A percentile compares a stretch with the other conserved stretches of the same genome.
Evolutionary conservation across 768 basidiomycete species (phyloP).

Genomic region (Pleurotus tuoliensis): DNA sequence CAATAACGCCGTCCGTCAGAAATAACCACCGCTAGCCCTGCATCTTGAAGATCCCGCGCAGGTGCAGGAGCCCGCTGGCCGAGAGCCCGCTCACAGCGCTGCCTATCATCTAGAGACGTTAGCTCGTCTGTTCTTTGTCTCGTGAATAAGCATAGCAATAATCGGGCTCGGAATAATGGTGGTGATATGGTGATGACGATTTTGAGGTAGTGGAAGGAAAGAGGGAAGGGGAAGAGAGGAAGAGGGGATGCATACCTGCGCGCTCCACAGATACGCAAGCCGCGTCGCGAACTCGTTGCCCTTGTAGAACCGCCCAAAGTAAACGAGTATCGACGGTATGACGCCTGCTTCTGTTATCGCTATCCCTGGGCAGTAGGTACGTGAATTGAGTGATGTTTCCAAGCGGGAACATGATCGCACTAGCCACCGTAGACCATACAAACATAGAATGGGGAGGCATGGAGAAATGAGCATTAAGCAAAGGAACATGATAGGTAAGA

Average conservation of each 20-base stretch:
- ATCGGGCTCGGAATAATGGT: too few relatives aligned
- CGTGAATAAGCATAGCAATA: too few relatives aligned
- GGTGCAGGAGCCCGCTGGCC: constrained; percentile 2
- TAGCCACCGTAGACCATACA: background rate
- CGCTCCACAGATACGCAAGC: constrained; percentile 4
- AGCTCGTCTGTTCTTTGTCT: too few relatives aligned
- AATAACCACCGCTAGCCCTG: constrained; percentile 5
- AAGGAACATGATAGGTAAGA: background rate
- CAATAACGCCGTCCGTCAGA: background rate
- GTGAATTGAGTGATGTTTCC: too few relatives aligned
- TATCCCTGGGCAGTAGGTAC: background rate
- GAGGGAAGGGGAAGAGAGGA: background rate
- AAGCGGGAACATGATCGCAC: background rate
- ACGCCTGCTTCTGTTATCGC: constrained; percentile 6
- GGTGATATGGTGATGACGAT: too few relatives aligned
- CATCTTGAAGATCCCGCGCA: constrained; percentile 5
- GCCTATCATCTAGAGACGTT: constrained; percentile 6
- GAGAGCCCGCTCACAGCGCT: constrained; percentile 6
- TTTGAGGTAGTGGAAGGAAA: too few relatives aligned
- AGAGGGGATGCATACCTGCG: constrained; percentile 3
- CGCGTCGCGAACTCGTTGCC: constrained; percentile 6
- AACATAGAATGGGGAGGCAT: background rate
- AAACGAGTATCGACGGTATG: constrained; percentile 1
- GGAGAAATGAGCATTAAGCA: background rate
- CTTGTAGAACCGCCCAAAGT: constrained; percentile 6